These are phyloP conservation scores for Epichloe sylvatica DNA, from an alignment of 2,329 filamentous ascomycete species.

Conservation along the genomic window DNA sequence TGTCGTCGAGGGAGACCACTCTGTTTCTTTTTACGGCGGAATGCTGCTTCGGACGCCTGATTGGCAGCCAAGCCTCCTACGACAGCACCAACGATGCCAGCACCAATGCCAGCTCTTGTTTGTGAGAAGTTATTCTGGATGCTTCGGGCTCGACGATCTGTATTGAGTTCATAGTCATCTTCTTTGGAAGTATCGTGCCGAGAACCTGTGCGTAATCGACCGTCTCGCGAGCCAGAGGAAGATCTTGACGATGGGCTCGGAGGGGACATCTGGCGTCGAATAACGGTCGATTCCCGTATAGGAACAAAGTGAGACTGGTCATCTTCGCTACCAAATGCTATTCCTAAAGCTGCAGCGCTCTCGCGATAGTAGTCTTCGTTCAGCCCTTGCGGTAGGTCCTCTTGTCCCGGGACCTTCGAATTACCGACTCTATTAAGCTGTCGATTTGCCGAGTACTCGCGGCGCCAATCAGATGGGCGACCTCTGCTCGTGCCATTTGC, in stretches of 20 bases:
- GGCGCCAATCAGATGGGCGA: neutral
- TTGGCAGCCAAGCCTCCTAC: slow-evolving; percentile 40
- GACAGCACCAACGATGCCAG: slow-evolving; percentile 38
- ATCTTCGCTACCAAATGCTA: neutral
- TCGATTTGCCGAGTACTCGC: neutral
- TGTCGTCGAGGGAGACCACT: slow-evolving; percentile 12
- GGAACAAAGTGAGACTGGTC: neutral
- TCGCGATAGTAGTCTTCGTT: slow-evolving; percentile 4
- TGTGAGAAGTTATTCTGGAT: slow-evolving; percentile 35
- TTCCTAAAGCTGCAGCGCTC: slow-evolving; percentile 2
- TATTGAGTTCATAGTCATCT: slow-evolving; percentile 12
- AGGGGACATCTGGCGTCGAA: neutral
- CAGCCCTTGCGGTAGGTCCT: neutral
- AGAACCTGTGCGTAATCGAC: slow-evolving; percentile 5
- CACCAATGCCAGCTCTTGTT: slow-evolving; percentile 34
- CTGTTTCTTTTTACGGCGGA: slow-evolving; percentile 16
- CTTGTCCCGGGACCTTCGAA: slow-evolving; percentile 1
- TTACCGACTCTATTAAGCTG: neutral
- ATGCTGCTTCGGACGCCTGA: slow-evolving; percentile 31
- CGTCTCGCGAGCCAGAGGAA: slow-evolving; percentile 14
- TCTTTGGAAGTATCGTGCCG: slow-evolving; percentile 6
- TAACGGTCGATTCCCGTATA: neutral
- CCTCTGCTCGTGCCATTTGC: neutral
- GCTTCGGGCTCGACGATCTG: slow-evolving; percentile 26
- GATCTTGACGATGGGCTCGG: slow-evolving; percentile 10